Percentiles rank a stretch among this genome's conserved stretches.
Evolutionary conservation across 441 rosid species (phyloP).

Genomic region (Biscutella laevigata): DNA sequence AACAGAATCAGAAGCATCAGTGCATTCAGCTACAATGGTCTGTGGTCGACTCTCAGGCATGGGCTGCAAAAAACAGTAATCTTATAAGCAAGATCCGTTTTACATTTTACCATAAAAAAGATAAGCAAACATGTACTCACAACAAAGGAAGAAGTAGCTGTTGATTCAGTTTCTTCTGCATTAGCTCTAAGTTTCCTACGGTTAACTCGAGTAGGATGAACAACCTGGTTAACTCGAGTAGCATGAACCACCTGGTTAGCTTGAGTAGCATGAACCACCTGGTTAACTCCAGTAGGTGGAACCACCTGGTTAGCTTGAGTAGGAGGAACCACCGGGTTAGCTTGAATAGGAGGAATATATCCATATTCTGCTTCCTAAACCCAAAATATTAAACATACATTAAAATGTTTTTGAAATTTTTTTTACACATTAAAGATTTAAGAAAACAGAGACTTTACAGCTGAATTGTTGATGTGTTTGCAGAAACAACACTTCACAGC

Average conservation of each 20-base stretch:
- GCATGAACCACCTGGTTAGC: background rate
- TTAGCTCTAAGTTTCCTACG: background rate
- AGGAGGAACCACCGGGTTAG: background rate
- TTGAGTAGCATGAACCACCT: too few species aligned
- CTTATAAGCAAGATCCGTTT: background rate
- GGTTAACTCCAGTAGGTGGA: background rate
- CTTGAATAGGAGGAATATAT: too few species aligned
- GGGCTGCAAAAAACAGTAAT: constrained; percentile 2
- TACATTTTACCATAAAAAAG: background rate
- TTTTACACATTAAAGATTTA: background rate
- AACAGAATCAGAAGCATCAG: constrained; percentile 4
- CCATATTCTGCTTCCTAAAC: too few species aligned
- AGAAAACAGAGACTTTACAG: background rate
- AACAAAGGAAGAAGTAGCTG: constrained; percentile 9
- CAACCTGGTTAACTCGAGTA: background rate
- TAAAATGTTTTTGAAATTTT: background rate
- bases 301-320: background rate
- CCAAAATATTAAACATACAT: background rate
- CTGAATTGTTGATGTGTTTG: constrained; percentile 9
- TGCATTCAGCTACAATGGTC: background rate
- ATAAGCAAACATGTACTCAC: constrained; percentile 12
- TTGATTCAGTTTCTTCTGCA: constrained; percentile 15
- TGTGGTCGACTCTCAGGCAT: too few species aligned
- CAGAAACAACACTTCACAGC: constrained; percentile 24
- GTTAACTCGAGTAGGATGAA: background rate